Evolutionary conservation across 495 filamentous ascomycete species (phyloP), one percentile per base, ranked within the genome.

Genomic region (Penicillium argentinense): DNA sequence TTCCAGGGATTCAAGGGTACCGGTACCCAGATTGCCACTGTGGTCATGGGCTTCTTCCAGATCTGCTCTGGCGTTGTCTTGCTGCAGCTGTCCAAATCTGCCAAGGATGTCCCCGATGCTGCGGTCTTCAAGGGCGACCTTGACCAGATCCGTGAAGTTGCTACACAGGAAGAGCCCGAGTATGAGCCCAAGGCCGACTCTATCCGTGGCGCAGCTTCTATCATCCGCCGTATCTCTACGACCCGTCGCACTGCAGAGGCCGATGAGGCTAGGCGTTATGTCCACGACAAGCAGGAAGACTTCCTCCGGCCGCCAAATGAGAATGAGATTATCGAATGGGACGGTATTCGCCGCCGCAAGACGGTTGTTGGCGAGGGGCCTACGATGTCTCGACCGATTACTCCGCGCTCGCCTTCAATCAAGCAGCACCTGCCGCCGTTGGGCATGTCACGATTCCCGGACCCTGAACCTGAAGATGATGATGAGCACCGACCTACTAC

Each of bases 61-160:
- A 98, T 98, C 42, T 98, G 93, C 68, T 72, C 88, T 9, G 93
- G 93, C 34, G 95, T 97, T n/a, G 83, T 98, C n/a, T 70, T 98
- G 4, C 73, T 98, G 4, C 93, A 98, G 58, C 77, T 98, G n/a
- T 96, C 93, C 39, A 98, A 97, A 61, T 96, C 91, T 4, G 87
- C 93, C 51, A 98, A 98, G 60, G 90, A 98, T 51, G 91, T 98
- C 0, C 93, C 93, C 9, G 93, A 98, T 59, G 75, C 91, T 0
- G 91, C 91, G 30, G 85, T 98, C 21, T 95, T 98, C 71, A 82
- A 86, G 34, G 95, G 92, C 38, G 91, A 97, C 56, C 75, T 98
- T 38, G 87, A 97, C 57, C 93, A 98, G 70, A 84, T 98, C 27
- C 89, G 91, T 3, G 95, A 91, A 24, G 91, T 98, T 39, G 91